A percentile compares a stretch with the other conserved stretches of the same genome.
phyloP scores from a whole-genome alignment of 1,284 basidiomycete species.

The Takashimella koratensis region DNA sequence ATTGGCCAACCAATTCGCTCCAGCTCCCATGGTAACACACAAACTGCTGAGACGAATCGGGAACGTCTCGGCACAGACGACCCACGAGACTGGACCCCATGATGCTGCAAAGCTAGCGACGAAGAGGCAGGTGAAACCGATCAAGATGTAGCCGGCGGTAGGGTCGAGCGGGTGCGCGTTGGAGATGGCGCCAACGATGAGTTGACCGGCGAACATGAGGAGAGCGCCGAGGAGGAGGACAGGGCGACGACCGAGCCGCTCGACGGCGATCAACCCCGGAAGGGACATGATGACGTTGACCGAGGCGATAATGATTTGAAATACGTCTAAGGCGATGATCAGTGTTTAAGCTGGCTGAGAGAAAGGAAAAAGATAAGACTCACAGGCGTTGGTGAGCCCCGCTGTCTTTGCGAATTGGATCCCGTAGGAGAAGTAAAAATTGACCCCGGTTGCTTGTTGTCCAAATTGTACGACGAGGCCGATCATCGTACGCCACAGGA shows the following conservation, averaged over 20 bases:
- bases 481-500: constrained; percentile 38
- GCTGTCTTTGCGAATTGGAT: constrained; percentile 46
- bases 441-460: constrained; percentile 50
- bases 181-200: constrained; percentile 50
- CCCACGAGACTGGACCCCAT: constrained; percentile 51
- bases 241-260: constrained; percentile 50
- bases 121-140: constrained; percentile 54
- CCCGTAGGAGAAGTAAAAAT: constrained; percentile 47
- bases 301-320: constrained; percentile 51
- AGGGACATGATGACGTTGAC: constrained; percentile 49
- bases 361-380: too few relatives aligned
- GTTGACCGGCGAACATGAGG: constrained; percentile 51
- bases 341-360: too few relatives aligned
- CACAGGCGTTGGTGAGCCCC: constrained; percentile 43
- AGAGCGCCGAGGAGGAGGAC: constrained; percentile 51
- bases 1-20: constrained; percentile 50
- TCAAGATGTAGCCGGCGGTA: constrained; percentile 50
- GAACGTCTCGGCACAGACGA: constrained; percentile 50
- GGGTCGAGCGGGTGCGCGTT: constrained; percentile 31
- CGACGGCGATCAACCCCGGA: constrained; percentile 47
- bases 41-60: constrained; percentile 45
- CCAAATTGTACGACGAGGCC: constrained; percentile 39
- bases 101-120: constrained; percentile 52
- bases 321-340: too few relatives aligned
- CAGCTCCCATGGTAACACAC: constrained; percentile 49